These are phyloP conservation scores for Senna tora DNA, from an alignment of 306 rosid species.

Conservation along the genomic window DNA sequence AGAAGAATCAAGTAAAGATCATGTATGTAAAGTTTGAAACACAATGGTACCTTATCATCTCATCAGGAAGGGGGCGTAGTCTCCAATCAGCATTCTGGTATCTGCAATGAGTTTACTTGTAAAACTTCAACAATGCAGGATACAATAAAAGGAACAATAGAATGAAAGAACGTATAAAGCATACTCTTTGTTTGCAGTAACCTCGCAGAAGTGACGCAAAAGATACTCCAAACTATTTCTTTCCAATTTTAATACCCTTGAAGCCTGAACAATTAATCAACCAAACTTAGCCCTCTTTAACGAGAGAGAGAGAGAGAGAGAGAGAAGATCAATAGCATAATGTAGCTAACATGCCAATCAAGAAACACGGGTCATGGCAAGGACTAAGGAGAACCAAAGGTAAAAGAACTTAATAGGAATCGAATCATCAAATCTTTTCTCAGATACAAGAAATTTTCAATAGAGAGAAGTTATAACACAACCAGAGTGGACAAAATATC, in stretches of 20 bases:
- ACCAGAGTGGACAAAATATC: not conserved
- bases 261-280: slow-evolving; percentile 65
- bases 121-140: slow-evolving; percentile 36
- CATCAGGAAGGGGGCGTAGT: slow-evolving; percentile 91
- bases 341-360: slow-evolving; percentile 18
- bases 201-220: slow-evolving; percentile 74
- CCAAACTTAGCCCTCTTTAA: slow-evolving; percentile 14
- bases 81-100: slow-evolving; percentile 99
- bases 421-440: slow-evolving; percentile 1
- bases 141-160: slow-evolving; percentile 28
- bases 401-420: not conserved
- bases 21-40: slow-evolving; percentile 26
- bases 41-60: slow-evolving; percentile 75
- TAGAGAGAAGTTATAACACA: not conserved
- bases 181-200: slow-evolving; percentile 94
- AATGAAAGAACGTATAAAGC: slow-evolving; percentile 16
- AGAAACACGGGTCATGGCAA: slow-evolving; percentile 13
- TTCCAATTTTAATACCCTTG: slow-evolving; percentile 83
- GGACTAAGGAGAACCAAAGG: slow-evolving; percentile 16
- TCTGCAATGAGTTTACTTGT: slow-evolving; percentile 63
- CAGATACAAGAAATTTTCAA: not conserved
- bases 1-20: slow-evolving; percentile 27
- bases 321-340: not conserved
- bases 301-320: not conserved
- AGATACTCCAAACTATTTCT: slow-evolving; percentile 87